These are phyloP conservation scores for Delonix regia DNA, from an alignment of 306 rosid species.

Conservation along the genomic window DNA sequence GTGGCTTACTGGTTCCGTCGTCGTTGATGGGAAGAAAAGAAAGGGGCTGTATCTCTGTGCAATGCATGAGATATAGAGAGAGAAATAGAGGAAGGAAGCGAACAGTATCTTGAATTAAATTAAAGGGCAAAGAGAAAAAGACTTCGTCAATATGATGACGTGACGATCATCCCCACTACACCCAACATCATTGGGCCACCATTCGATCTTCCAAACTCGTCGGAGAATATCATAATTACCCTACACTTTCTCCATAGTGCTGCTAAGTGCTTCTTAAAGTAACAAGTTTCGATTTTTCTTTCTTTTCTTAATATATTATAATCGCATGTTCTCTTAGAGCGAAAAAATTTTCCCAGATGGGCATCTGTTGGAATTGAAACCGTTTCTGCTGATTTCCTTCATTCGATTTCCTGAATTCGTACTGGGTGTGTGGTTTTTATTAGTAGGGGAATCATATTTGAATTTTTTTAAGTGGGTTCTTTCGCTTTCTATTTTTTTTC, in stretches of 20 bases:
- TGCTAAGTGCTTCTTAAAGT: constrained; percentile 29
- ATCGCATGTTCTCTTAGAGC: not conserved
- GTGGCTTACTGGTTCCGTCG: not conserved
- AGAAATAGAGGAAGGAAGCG: not conserved
- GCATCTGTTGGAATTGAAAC: constrained; percentile 37
- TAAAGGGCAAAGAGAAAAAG: constrained; percentile 24
- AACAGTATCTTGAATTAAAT: constrained; percentile 1
- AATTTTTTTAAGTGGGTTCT: constrained; percentile 46
- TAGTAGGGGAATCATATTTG: constrained; percentile 40
- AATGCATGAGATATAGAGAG: not conserved
- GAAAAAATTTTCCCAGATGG: constrained; percentile 15
- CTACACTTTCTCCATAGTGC: constrained; percentile 8
- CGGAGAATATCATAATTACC: constrained; percentile 49
- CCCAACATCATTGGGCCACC: constrained; percentile 55
- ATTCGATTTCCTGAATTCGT: constrained; percentile 32
- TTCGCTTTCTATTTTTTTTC: not conserved
- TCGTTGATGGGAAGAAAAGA: not conserved
- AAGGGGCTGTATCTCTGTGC: not conserved
- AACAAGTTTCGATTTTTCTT: not conserved
- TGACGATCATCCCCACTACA: constrained; percentile 55
- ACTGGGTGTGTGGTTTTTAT: constrained; percentile 11
- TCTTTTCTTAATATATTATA: not conserved
- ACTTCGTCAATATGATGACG: constrained; percentile 59
- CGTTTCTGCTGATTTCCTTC: constrained; percentile 29
- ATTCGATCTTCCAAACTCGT: constrained; percentile 63